phyloP scores from a whole-genome alignment of 2,329 filamentous ascomycete genomes.

The Pseudogymnoascus pannorum region DNA sequence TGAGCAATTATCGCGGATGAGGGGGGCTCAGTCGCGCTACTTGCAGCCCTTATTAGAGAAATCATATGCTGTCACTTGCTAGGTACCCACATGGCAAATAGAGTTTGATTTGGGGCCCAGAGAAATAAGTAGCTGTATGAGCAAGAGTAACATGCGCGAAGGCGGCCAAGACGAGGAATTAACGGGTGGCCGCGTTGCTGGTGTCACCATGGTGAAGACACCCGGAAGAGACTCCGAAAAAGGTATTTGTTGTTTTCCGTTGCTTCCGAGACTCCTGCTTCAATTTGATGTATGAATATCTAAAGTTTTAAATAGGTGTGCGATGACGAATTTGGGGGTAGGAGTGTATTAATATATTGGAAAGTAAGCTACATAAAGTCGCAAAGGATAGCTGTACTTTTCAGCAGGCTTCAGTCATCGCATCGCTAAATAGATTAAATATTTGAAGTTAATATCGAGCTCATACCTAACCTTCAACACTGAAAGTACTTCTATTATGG shows the following conservation, averaged over 20 bases:
- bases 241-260: not conserved
- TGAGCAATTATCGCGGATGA: not conserved
- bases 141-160: not conserved
- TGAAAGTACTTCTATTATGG: not conserved
- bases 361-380: not conserved
- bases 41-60: slow-evolving; percentile 1
- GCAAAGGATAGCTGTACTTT: not conserved
- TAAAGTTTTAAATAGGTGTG: not conserved
- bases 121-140: not conserved
- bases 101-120: not conserved
- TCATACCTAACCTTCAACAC: not conserved
- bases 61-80: not conserved
- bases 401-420: too few relatives aligned
- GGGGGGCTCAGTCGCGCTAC: not conserved
- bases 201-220: not conserved
- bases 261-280: not conserved
- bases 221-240: not conserved
- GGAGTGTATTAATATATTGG: not conserved
- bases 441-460: not conserved
- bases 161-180: not conserved
- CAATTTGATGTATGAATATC: not conserved
- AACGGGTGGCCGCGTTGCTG: not conserved
- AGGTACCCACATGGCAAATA: not conserved
- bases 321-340: not conserved
- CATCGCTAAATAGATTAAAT: not conserved